phyloP scores from a whole-genome alignment of 2,329 filamentous ascomycete species.

The Ilyonectria mors-panacis region DNA sequence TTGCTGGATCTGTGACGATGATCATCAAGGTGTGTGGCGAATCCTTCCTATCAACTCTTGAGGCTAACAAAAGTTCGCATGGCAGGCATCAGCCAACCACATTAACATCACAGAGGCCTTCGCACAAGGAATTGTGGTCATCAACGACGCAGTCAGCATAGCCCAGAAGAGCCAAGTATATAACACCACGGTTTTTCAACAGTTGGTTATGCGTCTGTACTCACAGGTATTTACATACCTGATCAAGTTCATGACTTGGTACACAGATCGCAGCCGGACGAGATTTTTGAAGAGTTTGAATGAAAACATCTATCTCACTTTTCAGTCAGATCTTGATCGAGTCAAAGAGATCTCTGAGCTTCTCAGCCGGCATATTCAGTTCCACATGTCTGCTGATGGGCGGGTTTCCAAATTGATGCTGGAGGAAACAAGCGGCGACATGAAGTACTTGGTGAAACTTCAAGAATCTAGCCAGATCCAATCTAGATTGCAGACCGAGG shows the following conservation, averaged over 20 bases:
- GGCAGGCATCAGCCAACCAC: conserved; percentile 37
- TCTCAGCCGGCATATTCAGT: conserved; percentile 26
- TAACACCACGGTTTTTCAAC: conserved; percentile 15
- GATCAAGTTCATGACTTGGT: conserved; percentile 37
- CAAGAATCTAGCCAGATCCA: conserved; percentile 11
- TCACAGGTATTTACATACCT: conserved; percentile 35
- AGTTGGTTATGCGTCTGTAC: conserved; percentile 36
- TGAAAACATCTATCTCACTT: conserved; percentile 21
- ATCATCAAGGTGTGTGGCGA: conserved; percentile 30
- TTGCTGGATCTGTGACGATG: conserved; percentile 34
- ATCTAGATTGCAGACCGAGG: background rate
- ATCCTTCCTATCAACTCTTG: too few relatives aligned
- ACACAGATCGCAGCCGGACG: conserved; percentile 27
- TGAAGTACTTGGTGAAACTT: conserved; percentile 25
- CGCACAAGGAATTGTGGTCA: conserved; percentile 30
- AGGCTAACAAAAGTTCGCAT: conserved; percentile 9
- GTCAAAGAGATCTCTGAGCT: conserved; percentile 21
- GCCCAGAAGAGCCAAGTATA: conserved; percentile 28
- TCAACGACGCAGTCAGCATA: conserved; percentile 36
- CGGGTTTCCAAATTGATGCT: conserved; percentile 23
- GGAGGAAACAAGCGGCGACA: conserved; percentile 20
- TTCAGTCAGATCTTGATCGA: conserved; percentile 27
- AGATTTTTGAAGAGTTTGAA: conserved; percentile 36
- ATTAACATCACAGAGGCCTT: conserved; percentile 33
- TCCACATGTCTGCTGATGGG: conserved; percentile 30